Evolutionary conservation across 108 stramenopile species (phyloP), one percentile per base, ranked within the genome.

Genomic region (Halocafeteria seosinensis): DNA sequence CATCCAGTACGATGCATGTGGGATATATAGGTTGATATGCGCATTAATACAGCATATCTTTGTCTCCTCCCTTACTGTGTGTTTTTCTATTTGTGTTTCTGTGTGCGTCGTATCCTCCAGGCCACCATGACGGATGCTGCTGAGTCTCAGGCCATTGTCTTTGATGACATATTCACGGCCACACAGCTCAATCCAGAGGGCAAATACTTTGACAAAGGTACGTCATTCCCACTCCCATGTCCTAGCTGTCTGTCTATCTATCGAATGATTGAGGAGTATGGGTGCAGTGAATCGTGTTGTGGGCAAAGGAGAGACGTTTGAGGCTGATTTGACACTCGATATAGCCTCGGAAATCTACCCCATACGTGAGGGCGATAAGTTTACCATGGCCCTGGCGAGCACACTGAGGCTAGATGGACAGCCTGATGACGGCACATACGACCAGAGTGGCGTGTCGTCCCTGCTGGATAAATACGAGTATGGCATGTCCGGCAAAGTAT

Each of bases 121-220:
- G n/a, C n/a, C 35, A 23, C 32, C 5, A 47, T 47, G 42, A n/a
- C 42, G 17, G 42, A 17, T 21, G 42, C 42, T 17, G 42, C 17
- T n/a, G 42, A 47, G 17, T 21, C 42, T 47, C 42, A 17, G n/a
- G 42, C 42, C n/a, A 88, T 87, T 8, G 78, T 95, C 28, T 95
- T 95, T 69, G 91, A 95, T 75, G 94, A 95, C 74, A 90, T 92
- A 24, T 95, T 95, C 72, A 87, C 88, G 70, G 85, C 91, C 25
- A 87, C 81, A 37, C 78, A 84, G 27, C 73, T 95, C 61, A 95
- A 95, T 72, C 91, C 94, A n/a, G 90, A 92, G 32, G 76, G 76
- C 21, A 77, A 77, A 55, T 73, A 76, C 65, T 78, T 78, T 34
- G 69, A 78, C 37, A 76, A 65, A 35, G 73, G 73, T 74, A 34